A percentile compares a stretch with the other conserved stretches of the same genome.
Conservation (phyloP, 2,329 filamentous ascomycete genomes). For the Aspergillus sp. region DNA sequence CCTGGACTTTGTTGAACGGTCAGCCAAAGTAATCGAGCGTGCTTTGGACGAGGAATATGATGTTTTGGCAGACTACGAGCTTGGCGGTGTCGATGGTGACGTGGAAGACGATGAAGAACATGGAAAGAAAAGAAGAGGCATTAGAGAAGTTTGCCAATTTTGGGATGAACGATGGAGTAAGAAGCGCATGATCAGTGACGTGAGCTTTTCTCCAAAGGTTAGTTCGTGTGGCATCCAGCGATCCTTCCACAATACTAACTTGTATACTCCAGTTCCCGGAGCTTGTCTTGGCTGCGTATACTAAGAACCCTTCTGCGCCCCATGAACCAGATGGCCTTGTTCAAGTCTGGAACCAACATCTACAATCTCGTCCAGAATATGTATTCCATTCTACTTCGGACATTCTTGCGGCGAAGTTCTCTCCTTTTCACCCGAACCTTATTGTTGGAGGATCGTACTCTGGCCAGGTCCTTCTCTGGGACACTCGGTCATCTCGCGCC, state of each 20-base stretch:
- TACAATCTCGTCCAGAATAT: constrained; percentile 92
- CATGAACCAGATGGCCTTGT: constrained; percentile 91
- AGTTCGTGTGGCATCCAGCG: constrained; percentile 3
- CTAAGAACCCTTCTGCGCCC: constrained; percentile 92
- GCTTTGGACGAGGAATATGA: constrained; percentile 96
- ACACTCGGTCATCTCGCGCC: constrained; percentile 82
- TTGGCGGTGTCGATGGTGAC: constrained; percentile 67
- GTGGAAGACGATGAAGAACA: constrained; percentile 75
- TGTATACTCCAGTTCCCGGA: constrained; percentile 66
- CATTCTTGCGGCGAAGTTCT: constrained; percentile 92
- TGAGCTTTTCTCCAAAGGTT: constrained; percentile 90
- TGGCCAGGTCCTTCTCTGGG: constrained; percentile 94
- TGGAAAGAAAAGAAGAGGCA: constrained; percentile 42
- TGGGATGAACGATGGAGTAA: constrained; percentile 95
- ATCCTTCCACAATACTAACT: neutral
- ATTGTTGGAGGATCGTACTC: constrained; percentile 96
- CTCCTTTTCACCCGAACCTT: constrained; percentile 95
- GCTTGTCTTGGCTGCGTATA: constrained; percentile 89
- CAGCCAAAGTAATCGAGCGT: constrained; percentile 94
- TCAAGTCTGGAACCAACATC: constrained; percentile 94
- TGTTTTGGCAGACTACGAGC: constrained; percentile 88
- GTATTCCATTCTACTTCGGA: constrained; percentile 96
- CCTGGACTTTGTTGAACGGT: constrained; percentile 89
- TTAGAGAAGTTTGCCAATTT: constrained; percentile 85
- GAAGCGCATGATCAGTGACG: constrained; percentile 93